Base-by-base conservation (phyloP, 2,329 filamentous ascomycete species). In the Fusarium brachygibbosum region DNA sequence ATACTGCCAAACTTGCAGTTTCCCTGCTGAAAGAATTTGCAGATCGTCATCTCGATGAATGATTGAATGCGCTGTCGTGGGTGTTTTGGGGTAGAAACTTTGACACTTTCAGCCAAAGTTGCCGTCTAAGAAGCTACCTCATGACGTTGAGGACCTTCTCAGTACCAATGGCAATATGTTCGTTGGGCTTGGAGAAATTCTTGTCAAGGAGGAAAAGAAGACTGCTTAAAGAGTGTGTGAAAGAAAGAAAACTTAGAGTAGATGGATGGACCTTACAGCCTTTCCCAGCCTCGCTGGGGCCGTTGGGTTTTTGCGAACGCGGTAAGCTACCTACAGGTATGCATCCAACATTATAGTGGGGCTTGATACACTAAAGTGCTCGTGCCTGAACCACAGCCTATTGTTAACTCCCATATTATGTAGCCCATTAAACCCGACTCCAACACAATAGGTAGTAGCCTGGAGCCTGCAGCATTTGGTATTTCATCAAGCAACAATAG, bases 1-100 rank as follows among this genome's bases (percentile, higher is more conserved):
- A 49, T 79, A 86, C 85, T 80, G 76, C 85, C 85, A 72, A 79
- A 84, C 62, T 80, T 83, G 82, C 85, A 87, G 76, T 80, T 80
- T 58, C 85, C 85, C 74, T 85, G 82, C 78, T 82, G 78, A 64
- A 75, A 86, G 76, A 82, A 86, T 74, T 79, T 81, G 78, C 84
- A 86, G 56, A 86, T 63, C 25, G 77, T 63, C 81, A 82, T 82
- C 32, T 56, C 75, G 70, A 35, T 21, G 14, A 60, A 45, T 46
- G 41, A 37, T 34, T 35, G 19, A 55, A 63, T 41, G 56, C 19
- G 45, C 45, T 40, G 44, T 41, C 19, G 31, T 35, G 42, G 34
- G 42, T 44, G 35, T 41, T 58, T 49, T 14, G 29, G 53, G 40
- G 37, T 62, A 31, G 46, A 34, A 63, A 40, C 58, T 67, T 58